Percentiles rank a stretch among this genome's conserved stretches.
These are phyloP conservation scores for Fusarium subtropicale DNA, from an alignment of 2,329 filamentous ascomycete species.

Conservation along the genomic window DNA sequence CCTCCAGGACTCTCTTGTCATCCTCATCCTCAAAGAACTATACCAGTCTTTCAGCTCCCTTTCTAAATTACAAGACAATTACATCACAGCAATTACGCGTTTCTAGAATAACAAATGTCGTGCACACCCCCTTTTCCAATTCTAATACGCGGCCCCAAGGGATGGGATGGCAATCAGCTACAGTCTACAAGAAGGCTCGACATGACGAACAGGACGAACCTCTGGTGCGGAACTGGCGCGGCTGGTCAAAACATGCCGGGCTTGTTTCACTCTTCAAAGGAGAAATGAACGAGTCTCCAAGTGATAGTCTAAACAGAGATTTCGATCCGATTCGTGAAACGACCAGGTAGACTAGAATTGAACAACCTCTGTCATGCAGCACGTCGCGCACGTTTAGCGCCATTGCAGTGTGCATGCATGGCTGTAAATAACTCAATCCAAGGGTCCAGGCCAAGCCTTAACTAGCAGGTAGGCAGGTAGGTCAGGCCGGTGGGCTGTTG, in stretches of 20 bases:
- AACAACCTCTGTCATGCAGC: slow-evolving; percentile 8
- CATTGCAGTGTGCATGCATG: slow-evolving; percentile 15
- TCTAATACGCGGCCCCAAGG: slow-evolving; percentile 18
- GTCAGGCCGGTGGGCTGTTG: not conserved
- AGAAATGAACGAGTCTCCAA: slow-evolving; percentile 10
- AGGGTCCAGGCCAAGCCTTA: slow-evolving; percentile 32
- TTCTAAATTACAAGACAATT: not conserved
- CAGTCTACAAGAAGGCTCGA: slow-evolving; percentile 34
- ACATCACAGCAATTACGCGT: slow-evolving; percentile 1
- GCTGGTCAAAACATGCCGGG: slow-evolving; percentile 19
- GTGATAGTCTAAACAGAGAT: slow-evolving; percentile 13
- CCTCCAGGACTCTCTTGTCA: not conserved
- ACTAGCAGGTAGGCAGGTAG: not conserved
- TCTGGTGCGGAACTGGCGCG: slow-evolving; percentile 27
- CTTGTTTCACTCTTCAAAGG: slow-evolving; percentile 4
- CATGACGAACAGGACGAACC: slow-evolving; percentile 37
- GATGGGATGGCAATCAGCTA: slow-evolving; percentile 16
- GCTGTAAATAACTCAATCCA: slow-evolving; percentile 29
- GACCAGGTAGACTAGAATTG: slow-evolving; percentile 15
- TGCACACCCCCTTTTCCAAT: slow-evolving; percentile 28
- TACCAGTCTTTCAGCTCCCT: not conserved
- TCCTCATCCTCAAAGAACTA: not conserved
- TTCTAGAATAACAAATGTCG: not conserved
- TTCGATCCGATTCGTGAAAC: slow-evolving; percentile 13
- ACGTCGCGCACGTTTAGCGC: slow-evolving; percentile 9